Base-by-base conservation (phyloP, 768 basidiomycete species). In the Boletus insuetus region DNA sequence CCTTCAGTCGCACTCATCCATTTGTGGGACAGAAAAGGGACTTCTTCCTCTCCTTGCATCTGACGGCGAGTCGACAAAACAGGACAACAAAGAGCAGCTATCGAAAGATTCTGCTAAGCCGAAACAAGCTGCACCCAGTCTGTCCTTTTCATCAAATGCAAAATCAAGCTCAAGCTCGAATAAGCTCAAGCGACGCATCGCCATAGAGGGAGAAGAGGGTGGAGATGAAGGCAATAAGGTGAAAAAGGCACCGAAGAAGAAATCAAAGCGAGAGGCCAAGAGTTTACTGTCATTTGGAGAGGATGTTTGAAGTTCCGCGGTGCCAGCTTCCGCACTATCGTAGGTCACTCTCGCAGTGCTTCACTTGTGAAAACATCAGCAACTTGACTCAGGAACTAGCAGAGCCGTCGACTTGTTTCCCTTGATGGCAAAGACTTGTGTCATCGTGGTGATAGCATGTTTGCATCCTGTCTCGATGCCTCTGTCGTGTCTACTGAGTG, bases 11-110 rank as follows among this genome's bases (percentile, higher is more conserved):
- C 20, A 19, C 53, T 56, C 34, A 62, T 37, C 38, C n/a, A 17
- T 46, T 32, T n/a, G 55, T 24, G 53, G 19, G 31, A 42, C 40
- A 89, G 87, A 82, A 46, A 84, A 81, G 60, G 87, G 87, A 1
- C 73, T 89, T 0, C 71, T 81, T 16, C 80, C 82, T 16, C 73
- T 87, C 0, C 74, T 78, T 44, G 74, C 78, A 6, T 67, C 73
- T 20, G 66, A 69, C 20, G 68, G 67, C 6, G 62, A 51, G 50
- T 56, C 42, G 39, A 55, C 58, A 13, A 53, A 58, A 43, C 45
- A 51, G 22, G 77, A 82, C 5, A 65, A 71, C 26, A 57, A 67
- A 31, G 58, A 66, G 6, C 62, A 39, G 46, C 39, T 43, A 43
- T 57, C 55, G 22, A 52, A 58, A 42, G 65, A 58, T 19, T 40